Conservation (phyloP, 306 rosid species). For the Medicago truncatula region DNA sequence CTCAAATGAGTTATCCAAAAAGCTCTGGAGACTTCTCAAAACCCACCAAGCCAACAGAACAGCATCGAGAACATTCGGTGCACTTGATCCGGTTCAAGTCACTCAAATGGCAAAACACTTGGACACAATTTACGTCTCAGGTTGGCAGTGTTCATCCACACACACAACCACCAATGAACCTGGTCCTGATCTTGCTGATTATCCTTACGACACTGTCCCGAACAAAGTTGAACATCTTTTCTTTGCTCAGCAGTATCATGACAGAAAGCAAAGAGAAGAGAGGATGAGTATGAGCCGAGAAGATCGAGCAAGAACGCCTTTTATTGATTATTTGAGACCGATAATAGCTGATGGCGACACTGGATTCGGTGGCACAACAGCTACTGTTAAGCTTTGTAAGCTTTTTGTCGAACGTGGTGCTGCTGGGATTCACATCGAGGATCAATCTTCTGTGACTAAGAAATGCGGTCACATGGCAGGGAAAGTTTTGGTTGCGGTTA, state of each 20-base stretch:
- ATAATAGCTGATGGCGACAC: conserved; percentile 94
- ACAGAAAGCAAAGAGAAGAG: conserved; percentile 86
- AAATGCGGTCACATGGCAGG: conserved; percentile 99
- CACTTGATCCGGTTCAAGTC: conserved; percentile 95
- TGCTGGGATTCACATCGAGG: conserved; percentile 96
- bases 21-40: conserved; percentile 86
- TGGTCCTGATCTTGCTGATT: conserved; percentile 97
- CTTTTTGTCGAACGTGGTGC: conserved; percentile 97
- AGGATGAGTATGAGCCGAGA: conserved; percentile 83
- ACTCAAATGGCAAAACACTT: conserved; percentile 94
- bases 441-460: conserved; percentile 85
- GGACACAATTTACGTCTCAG: conserved; percentile 92
- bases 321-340: conserved; percentile 84
- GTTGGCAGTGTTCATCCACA: conserved; percentile 97
- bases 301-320: conserved; percentile 80
- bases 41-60: conserved; percentile 90
- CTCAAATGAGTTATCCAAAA: conserved; percentile 80
- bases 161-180: conserved; percentile 93
- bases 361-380: conserved; percentile 88
- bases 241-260: conserved; percentile 94
- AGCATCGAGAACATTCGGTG: conserved; percentile 93
- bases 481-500: conserved; percentile 78
- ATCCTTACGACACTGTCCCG: conserved; percentile 97
- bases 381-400: conserved; percentile 95
- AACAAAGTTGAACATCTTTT: conserved; percentile 95